These are phyloP conservation scores for Dothistroma septosporum DNA, from an alignment of 2,329 filamentous ascomycete genomes.

Conservation along the genomic window DNA sequence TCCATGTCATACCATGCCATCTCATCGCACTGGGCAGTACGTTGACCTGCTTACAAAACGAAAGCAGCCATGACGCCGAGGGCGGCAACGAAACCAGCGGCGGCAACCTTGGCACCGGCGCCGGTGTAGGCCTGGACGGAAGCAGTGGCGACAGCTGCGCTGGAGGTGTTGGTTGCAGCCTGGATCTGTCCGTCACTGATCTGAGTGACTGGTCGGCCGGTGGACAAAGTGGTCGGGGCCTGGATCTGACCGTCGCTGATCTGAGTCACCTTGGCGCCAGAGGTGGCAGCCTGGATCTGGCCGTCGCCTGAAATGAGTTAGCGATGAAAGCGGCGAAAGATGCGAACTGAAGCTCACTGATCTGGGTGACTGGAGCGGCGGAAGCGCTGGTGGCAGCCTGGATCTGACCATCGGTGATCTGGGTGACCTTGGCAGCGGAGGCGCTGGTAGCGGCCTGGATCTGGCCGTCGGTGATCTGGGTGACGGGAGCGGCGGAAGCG, in stretches of 20 bases:
- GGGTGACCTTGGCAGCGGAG: conserved; percentile 25
- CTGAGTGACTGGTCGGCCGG: conserved; percentile 22
- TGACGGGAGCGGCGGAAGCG: conserved; percentile 18
- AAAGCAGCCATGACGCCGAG: conserved; percentile 6
- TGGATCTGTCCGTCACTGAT: conserved; percentile 28
- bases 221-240: conserved; percentile 7
- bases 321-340: no score
- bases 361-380: conserved; percentile 23
- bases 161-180: conserved; percentile 12
- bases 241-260: conserved; percentile 29
- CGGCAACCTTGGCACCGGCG: conserved; percentile 31
- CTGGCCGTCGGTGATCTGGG: conserved; percentile 36
- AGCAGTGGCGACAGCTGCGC: conserved; percentile 11
- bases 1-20: background rate
- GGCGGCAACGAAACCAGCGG: conserved; percentile 28
- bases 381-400: conserved; percentile 12
- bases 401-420: conserved; percentile 27
- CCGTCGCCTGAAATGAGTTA: conserved; percentile 15
- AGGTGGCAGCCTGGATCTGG: conserved; percentile 26
- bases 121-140: conserved; percentile 29
- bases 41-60: background rate
- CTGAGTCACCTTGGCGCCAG: conserved; percentile 24
- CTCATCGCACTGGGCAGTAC: background rate
- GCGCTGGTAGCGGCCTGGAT: conserved; percentile 26
- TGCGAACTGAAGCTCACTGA: background rate